These are phyloP conservation scores for Parastagonospora avenae DNA, from an alignment of 2,329 filamentous ascomycete genomes.

Conservation along the genomic window DNA sequence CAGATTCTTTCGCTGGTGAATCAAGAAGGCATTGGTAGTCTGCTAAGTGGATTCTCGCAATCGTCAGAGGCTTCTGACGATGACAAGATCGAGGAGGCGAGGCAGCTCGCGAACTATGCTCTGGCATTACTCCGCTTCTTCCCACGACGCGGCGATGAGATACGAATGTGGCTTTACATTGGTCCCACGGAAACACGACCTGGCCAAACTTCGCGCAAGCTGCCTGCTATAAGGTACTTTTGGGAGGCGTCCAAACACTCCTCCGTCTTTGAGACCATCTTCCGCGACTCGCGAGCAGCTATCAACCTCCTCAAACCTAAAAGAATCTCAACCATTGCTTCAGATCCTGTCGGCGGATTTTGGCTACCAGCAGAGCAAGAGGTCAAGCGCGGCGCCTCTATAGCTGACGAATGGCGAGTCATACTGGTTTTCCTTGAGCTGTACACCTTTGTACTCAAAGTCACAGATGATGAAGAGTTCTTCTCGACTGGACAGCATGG, in stretches of 20 bases:
- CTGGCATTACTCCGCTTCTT: constrained; percentile 86
- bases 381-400: constrained; percentile 44
- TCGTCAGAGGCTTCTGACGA: constrained; percentile 44
- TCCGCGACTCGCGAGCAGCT: constrained; percentile 62
- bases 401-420: constrained; percentile 80
- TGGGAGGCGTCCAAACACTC: constrained; percentile 72
- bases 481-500: constrained; percentile 61
- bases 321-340: constrained; percentile 10
- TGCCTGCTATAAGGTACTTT: constrained; percentile 80
- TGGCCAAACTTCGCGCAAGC: constrained; percentile 36
- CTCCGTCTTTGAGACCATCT: constrained; percentile 62
- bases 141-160: constrained; percentile 79
- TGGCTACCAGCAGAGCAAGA: constrained; percentile 44
- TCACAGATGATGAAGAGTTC: constrained; percentile 97
- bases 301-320: constrained; percentile 60
- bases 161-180: constrained; percentile 91
- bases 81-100: constrained; percentile 63
- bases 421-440: constrained; percentile 91
- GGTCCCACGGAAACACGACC: constrained; percentile 62
- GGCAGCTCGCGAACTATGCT: constrained; percentile 82
- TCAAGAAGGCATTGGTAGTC: constrained; percentile 71
- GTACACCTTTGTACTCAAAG: constrained; percentile 87
- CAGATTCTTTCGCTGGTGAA: constrained; percentile 75
- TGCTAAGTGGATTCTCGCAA: constrained; percentile 56
- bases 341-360: constrained; percentile 19